phyloP scores from a whole-genome alignment of 306 rosid genomes.

The Glycine latifolia region DNA sequence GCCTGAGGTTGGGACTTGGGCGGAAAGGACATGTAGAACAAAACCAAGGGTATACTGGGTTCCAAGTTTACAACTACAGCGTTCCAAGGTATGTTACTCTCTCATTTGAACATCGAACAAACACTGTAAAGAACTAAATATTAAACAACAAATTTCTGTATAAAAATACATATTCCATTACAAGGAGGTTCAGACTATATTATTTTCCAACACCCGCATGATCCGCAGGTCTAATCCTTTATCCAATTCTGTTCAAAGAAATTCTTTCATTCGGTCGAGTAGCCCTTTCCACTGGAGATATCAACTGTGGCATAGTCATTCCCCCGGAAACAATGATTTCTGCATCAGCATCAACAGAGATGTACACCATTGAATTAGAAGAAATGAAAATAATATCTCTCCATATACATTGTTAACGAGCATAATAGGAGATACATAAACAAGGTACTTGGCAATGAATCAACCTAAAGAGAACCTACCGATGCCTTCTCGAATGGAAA shows the following conservation, averaged over 20 bases:
- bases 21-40: not conserved
- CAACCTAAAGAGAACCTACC: not conserved
- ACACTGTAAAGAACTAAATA: not conserved
- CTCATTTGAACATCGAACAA: not conserved
- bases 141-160: not conserved
- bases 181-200: not conserved
- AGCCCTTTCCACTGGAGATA: not conserved
- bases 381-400: not conserved
- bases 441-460: not conserved
- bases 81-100: not conserved
- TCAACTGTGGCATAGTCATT: slow-evolving; percentile 23
- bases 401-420: not conserved
- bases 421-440: not conserved
- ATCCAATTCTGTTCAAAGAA: slow-evolving; percentile 11
- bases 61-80: not conserved
- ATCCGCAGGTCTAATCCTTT: not conserved
- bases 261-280: slow-evolving; percentile 4
- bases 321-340: slow-evolving; percentile 19
- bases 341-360: not conserved
- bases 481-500: slow-evolving; percentile 24
- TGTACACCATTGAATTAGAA: not conserved
- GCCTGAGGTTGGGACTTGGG: not conserved
- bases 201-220: not conserved
- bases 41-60: not conserved
- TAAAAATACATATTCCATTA: not conserved